Base-by-base conservation (phyloP, 768 basidiomycete species). In the Lyophyllum atratum region DNA sequence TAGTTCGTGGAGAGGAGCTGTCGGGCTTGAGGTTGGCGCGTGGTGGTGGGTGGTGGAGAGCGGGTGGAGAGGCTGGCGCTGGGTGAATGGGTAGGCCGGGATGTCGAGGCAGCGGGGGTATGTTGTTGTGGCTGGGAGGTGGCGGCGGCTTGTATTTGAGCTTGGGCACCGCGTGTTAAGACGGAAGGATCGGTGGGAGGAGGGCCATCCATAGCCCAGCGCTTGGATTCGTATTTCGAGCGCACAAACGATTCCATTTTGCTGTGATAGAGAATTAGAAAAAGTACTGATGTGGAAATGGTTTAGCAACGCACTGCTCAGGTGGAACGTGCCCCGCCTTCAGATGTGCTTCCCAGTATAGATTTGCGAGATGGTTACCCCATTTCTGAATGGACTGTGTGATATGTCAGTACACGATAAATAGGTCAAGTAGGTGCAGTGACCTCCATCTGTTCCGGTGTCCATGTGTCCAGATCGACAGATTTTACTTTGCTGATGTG, bases 211-310 rank as follows among this genome's bases (percentile, higher is more conserved):
- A 89, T 75, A 2, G 95, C 96, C 96, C 96, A 99, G 55, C 96
- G 80, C 24, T 83, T 81, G 2, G 90, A 85, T 72, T 99, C 96
- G 70, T 99, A 99, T 71, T 99, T 98, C 21, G 92, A 95, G 49
- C 96, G 89, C 58, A 98, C 91, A 73, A 95, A 98, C 0, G 92
- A 94, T 56, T 98, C 96, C 80, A 98, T 95, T 83, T 98, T 98
- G 71, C 95, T 96, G 68, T 19, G 31, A 25, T 31, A 47, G 31
- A 17, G 37, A 42, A 34, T 47, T 9, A 22, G 21, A 61, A 17
- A 22, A 22, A 49, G 29, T 25, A 25, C n/a, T 7, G 53, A 50
- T 51, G 19, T 47, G 26, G 40, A 9, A 45, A 43, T 10, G 39
- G n/a, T 15, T 40, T 6, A 42, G 44, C 9, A 21, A 82, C 93